These are phyloP conservation scores for Inga laurina DNA, from an alignment of 306 rosid genomes.

Conservation along the genomic window DNA sequence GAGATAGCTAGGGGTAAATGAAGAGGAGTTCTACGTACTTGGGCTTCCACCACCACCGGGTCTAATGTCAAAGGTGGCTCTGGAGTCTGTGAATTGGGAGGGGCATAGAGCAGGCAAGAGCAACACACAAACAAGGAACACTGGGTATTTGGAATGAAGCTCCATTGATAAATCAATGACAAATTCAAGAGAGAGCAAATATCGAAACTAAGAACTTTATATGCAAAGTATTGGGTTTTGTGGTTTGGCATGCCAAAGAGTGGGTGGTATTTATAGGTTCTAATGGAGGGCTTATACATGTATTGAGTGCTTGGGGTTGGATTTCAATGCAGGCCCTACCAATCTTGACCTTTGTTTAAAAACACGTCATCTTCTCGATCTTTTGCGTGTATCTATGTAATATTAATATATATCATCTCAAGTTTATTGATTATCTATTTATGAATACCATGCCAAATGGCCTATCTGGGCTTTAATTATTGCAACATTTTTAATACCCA, in stretches of 20 bases:
- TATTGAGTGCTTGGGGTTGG: background rate
- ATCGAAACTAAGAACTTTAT: no score
- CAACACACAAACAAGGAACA: no score
- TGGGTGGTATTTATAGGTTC: slow-evolving; percentile 50
- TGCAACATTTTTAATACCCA: background rate
- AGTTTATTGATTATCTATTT: background rate
- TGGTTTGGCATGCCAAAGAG: slow-evolving; percentile 37
- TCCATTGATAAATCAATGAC: no score
- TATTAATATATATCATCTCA: background rate
- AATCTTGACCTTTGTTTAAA: background rate
- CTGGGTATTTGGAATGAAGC: no score
- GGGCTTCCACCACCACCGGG: no score
- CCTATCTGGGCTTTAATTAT: background rate
- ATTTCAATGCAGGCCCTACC: slow-evolving; percentile 25
- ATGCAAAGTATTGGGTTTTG: no score
- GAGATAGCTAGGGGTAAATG: background rate
- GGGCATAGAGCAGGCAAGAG: no score
- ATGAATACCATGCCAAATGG: background rate
- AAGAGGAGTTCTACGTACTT: no score
- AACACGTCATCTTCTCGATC: background rate
- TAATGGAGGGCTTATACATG: background rate
- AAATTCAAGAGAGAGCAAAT: no score
- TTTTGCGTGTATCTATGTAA: background rate
- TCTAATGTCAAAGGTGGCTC: no score
- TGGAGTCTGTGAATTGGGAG: no score